Conservation (phyloP, 129 eudicot species). For the Daucus carota region DH1_v3.0 NC_030388.2:31105001-31105500, state of each 20-base stretch:
- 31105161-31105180: not conserved
- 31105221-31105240: not conserved
- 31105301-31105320: constrained; percentile 56
- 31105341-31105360: constrained; percentile 53
- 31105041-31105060: not conserved
- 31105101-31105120: not conserved
- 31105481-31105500: constrained; percentile 41
- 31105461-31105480: constrained; percentile 38
- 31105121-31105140: not conserved
- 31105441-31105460: constrained; percentile 40
- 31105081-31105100: not conserved
- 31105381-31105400: constrained; percentile 37
- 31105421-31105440: constrained; percentile 33
- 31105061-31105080: not conserved
- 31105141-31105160: not conserved
- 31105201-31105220: not conserved
- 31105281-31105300: not conserved
- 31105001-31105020: not conserved
- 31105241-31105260: not conserved
- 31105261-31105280: not conserved
- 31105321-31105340: constrained; percentile 91
- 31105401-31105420: constrained; percentile 59
- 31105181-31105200: not conserved
- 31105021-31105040: not conserved
- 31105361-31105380: constrained; percentile 49